A percentile compares a stretch with the other conserved stretches of the same genome.
Evolutionary conservation across 129 eudicot genomes (phyloP).

Genomic region (Mikania micrantha): DNA sequence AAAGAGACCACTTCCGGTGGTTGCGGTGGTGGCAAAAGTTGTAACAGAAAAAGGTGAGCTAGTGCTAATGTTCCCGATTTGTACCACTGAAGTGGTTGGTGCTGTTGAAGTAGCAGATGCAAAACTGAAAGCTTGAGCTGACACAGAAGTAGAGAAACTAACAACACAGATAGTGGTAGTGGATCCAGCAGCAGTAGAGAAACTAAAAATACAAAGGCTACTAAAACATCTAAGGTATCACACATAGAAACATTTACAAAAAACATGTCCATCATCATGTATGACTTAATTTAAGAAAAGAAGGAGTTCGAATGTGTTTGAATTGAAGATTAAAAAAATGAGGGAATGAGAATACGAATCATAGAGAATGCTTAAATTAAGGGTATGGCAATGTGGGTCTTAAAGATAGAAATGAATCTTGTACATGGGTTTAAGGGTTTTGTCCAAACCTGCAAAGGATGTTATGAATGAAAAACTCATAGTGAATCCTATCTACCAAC

Average conservation of each 20-base stretch:
- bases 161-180: slow-evolving; percentile 19
- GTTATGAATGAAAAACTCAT: not conserved
- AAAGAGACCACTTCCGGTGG: too few species aligned
- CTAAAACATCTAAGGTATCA: too few species aligned
- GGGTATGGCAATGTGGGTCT: not conserved
- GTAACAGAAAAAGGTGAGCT: slow-evolving; percentile 25
- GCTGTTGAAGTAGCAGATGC: slow-evolving; percentile 29
- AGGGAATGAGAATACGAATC: not conserved
- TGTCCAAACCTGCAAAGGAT: not conserved
- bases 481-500: not conserved
- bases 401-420: not conserved
- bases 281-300: not conserved
- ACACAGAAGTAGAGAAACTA: slow-evolving; percentile 13
- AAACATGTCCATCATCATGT: not conserved
- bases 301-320: not conserved
- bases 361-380: not conserved
- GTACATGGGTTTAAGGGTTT: not conserved
- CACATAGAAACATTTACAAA: too few species aligned
- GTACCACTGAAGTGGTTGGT: slow-evolving; percentile 21
- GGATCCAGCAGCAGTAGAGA: not conserved
- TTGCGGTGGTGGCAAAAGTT: slow-evolving; percentile 35
- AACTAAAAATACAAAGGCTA: not conserved
- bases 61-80: slow-evolving; percentile 19
- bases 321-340: not conserved
- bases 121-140: slow-evolving; percentile 29